A percentile compares a stretch with the other conserved stretches of the same genome.
Evolutionary conservation across 345 rosid genomes (phyloP).

Genomic region (Leavenworthia alabamica): DNA sequence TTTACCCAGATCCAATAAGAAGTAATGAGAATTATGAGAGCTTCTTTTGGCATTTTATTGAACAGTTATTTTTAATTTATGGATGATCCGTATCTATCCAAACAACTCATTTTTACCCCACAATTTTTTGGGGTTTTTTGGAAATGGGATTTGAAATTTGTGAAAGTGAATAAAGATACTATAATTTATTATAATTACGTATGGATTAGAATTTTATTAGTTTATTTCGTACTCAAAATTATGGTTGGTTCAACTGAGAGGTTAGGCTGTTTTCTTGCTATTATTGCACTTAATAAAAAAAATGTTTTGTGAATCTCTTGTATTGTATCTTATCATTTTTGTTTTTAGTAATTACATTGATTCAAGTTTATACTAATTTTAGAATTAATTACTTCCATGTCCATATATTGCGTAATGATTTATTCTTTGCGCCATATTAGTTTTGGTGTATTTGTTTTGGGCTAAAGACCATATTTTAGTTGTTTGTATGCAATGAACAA

Average conservation of each 20-base stretch:
- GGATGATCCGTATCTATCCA: slow-evolving; percentile 11
- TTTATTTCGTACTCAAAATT: not conserved
- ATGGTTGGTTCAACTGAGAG: not conserved
- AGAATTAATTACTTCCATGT: not conserved
- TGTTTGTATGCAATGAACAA: no score
- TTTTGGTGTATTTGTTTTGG: no score
- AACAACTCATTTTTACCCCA: not conserved
- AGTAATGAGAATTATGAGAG: slow-evolving; percentile 22
- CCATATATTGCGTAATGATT: not conserved
- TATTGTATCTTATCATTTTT: no score
- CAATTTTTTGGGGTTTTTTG: not conserved
- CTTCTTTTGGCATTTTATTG: slow-evolving; percentile 25
- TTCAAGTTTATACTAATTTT: not conserved
- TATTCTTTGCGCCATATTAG: not conserved
- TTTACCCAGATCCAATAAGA: no score
- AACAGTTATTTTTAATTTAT: slow-evolving; percentile 8
- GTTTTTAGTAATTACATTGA: no score
- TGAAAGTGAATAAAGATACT: not conserved
- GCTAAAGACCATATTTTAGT: not conserved
- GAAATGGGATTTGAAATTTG: not conserved
- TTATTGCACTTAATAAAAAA: not conserved
- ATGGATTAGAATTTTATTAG: not conserved
- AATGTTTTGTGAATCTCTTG: not conserved
- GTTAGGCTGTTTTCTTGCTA: not conserved
- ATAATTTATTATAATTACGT: not conserved